phyloP scores from a whole-genome alignment of 192 early-diverging fungal genomes.

The Coemansia sp. region DNA sequence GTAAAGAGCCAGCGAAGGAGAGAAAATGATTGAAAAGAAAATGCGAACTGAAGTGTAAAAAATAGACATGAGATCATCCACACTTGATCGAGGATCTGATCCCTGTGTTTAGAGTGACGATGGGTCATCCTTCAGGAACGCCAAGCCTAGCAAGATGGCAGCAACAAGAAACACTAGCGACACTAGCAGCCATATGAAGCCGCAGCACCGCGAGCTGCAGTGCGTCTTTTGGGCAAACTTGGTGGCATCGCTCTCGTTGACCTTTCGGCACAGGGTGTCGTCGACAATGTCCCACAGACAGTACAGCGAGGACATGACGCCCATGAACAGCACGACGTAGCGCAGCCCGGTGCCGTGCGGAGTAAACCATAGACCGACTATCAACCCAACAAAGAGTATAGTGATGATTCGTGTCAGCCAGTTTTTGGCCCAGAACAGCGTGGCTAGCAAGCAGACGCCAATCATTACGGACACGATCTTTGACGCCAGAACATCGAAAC shows the following conservation, averaged over 20 bases:
- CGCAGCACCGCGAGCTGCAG: conserved; percentile 82
- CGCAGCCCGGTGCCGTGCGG: conserved; percentile 68
- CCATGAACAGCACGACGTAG: conserved; percentile 93
- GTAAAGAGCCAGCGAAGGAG: background rate
- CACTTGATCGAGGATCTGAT: background rate
- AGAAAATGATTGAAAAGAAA: background rate
- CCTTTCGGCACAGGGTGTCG: conserved; percentile 83
- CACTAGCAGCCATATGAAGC: conserved; percentile 87
- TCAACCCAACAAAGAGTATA: conserved; percentile 77
- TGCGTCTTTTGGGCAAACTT: conserved; percentile 77
- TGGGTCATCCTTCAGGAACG: conserved; percentile 68
- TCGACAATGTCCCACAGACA: conserved; percentile 96
- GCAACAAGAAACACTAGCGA: conserved; percentile 75
- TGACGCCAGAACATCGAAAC: conserved; percentile 83
- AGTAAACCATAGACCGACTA: conserved; percentile 84
- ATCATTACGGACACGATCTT: conserved; percentile 85
- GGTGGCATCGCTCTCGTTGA: conserved; percentile 93
- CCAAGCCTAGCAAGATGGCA: conserved; percentile 77
- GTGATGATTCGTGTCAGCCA: conserved; percentile 82
- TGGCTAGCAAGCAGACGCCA: conserved; percentile 76
- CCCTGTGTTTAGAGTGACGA: background rate
- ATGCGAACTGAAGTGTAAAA: background rate
- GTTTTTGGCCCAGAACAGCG: conserved; percentile 86
- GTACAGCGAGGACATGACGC: conserved; percentile 92
- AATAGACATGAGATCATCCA: background rate